A percentile compares a stretch with the other conserved stretches of the same genome.
Evolutionary conservation across 345 rosid genomes (phyloP).

Genomic region (Fremontodendron californicum): DNA sequence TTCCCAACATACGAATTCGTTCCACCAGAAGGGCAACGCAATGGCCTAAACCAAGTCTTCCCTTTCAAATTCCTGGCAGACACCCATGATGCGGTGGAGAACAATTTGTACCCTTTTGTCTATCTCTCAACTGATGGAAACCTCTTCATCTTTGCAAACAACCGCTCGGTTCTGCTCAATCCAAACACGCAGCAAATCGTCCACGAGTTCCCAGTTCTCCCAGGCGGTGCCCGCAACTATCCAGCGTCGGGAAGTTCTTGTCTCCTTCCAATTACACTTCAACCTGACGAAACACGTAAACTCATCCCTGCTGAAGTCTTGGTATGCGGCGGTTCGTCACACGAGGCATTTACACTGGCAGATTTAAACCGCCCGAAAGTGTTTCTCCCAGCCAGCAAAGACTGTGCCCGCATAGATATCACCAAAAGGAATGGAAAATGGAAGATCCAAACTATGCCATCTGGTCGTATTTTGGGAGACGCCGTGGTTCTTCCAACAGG

Average conservation of each 20-base stretch:
- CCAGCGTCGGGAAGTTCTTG: constrained; percentile 67
- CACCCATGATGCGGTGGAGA: constrained; percentile 53
- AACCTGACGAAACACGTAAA: constrained; percentile 11
- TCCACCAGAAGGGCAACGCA: constrained; percentile 50
- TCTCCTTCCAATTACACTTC: constrained; percentile 57
- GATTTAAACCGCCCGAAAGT: constrained; percentile 25
- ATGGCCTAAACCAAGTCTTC: constrained; percentile 27
- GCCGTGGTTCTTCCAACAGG: constrained; percentile 64
- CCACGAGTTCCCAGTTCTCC: constrained; percentile 59
- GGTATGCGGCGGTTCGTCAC: constrained; percentile 53
- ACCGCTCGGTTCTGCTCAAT: constrained; percentile 57
- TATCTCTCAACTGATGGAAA: constrained; percentile 71
- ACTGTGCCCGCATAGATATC: constrained; percentile 15
- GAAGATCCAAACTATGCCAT: constrained; percentile 67
- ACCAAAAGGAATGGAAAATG: constrained; percentile 45
- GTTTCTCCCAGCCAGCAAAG: constrained; percentile 37
- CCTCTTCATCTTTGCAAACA: constrained; percentile 76
- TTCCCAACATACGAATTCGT: constrained; percentile 73
- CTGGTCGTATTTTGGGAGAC: constrained; percentile 71
- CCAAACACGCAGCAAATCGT: constrained; percentile 44
- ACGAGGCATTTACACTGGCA: constrained; percentile 38
- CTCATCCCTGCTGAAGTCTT: constrained; percentile 46
- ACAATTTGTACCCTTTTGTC: constrained; percentile 83
- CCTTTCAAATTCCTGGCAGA: constrained; percentile 47
- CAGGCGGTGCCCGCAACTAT: constrained; percentile 76